Evolutionary conservation across 1,139 yeast species (phyloP), one percentile per base, ranked within the genome.

Genomic region (Blastobotrys apis): DNA sequence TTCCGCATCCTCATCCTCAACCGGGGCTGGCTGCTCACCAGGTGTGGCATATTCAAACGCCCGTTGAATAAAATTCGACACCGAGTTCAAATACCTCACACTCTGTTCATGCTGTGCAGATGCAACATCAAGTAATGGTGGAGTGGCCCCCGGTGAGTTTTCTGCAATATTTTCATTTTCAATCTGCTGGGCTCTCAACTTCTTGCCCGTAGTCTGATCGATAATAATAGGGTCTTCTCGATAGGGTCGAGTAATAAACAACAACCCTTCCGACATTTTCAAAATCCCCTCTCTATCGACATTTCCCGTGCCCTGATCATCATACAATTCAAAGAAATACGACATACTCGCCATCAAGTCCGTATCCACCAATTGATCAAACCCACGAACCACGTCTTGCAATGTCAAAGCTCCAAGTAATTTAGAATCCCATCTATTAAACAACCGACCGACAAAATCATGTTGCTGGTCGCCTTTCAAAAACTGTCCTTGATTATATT

Each of bases 11-110:
- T 29, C 22, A 10, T 43, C 48, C 12, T 35, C 43, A 5, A 47
- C 53, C n/a, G 43, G 34, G 67, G 65, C 40, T n/a, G 16, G 4
- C 13, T 22, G 17, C 17, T 23, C 26, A 33, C 75, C 77, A 0
- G 94, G 90, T 51, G 81, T 84, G 0, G 96, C 95, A 63, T 85
- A 92, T 57, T 90, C 95, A 63, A 88, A 88, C 0, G 95, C 87
- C 44, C 95, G 71, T 61, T 86, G 88, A 45, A 92, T 78, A 55
- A 92, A 92, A 20, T 78, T 80, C 50, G 95, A 84, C 3, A 95
- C 94, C 0, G 96, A 94, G 1, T 87, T 76, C 27, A 92, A 69
- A 57, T 88, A 92, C 50, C 96, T 70, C 51, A 85, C 94, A 12
- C 81, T 68, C 62, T 88, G 97, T 56, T 78, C 82, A 43, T 75